Evolutionary conservation across 495 filamentous ascomycete species (phyloP), one percentile per base, ranked within the genome.

Genomic region (Chaetomium fimeti): DNA sequence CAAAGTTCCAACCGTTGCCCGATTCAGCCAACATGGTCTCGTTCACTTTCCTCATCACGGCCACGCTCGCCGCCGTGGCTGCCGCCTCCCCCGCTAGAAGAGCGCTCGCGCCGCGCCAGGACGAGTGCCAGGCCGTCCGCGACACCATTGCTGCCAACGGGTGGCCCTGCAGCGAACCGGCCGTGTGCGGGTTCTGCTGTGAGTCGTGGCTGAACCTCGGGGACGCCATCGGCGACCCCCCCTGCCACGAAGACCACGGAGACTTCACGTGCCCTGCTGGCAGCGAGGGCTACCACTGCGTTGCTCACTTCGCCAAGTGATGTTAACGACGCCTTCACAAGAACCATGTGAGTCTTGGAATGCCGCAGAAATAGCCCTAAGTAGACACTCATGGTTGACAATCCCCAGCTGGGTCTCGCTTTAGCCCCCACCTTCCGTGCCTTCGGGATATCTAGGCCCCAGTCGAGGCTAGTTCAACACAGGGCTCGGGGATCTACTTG

Each of bases 21-120:
- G 5, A 36, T 27, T 8, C 47, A 4, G 6, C 18, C 59, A 61
- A 61, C n/a, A 61, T 61, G 59, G 59, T 53, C 29, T 53, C 59
- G 1, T 52, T 61, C 59, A 61, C 11, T 28, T 12, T 53, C 32
- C 8, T 61, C 47, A 12, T 61, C 45, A 40, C 59, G 38, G 38
- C 20, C 45, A 60, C 32, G 20, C 40, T 55, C n/a, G 22, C 28
- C 45, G 24, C n/a, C 85, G 1, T 57, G 54, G 36, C 32, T 3
- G 38, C 36, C n/a, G 54, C 54, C 36, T 38, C 38, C 18, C 32
- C 54, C 8, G 20, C 54, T 2, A 16, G 12, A 27, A 29, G 25
- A 12, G 7, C 27, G 9, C 27, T 54, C 27, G 32, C 32, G 25
- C 25, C 22, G 28, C 51, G 51, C 27, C 51, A 32, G 27, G 15